Evolutionary conservation across 768 basidiomycete species (phyloP).

Genomic region (Suillus subluteus): DNA sequence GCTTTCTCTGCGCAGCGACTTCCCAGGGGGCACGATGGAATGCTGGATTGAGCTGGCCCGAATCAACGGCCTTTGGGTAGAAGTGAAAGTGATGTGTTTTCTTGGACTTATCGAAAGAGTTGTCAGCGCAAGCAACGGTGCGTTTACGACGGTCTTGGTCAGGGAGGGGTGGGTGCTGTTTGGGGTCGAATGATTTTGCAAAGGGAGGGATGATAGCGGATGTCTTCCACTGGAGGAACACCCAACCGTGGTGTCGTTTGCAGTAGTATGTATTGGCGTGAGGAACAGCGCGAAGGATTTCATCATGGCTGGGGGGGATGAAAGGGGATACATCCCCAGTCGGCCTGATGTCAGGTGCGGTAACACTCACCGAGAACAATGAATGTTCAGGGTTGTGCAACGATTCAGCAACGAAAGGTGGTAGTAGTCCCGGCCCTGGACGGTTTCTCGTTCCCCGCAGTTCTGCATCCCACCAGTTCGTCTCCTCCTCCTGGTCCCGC

Average conservation of each 20-base stretch:
- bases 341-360: conserved; percentile 36
- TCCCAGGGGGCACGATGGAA: conserved; percentile 65
- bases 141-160: conserved; percentile 53
- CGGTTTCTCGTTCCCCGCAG: conserved; percentile 48
- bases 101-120: conserved; percentile 51
- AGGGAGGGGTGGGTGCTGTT: conserved; percentile 52
- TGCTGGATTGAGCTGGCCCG: conserved; percentile 67
- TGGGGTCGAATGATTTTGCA: conserved; percentile 52
- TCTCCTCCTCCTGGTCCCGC: conserved; percentile 61
- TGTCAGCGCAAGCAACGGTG: conserved; percentile 57
- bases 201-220: conserved; percentile 65
- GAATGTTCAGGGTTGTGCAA: conserved; percentile 77
- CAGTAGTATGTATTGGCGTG: conserved; percentile 87
- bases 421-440: conserved; percentile 73
- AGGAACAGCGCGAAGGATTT: conserved; percentile 70
- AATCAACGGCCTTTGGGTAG: conserved; percentile 71
- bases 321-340: conserved; percentile 18
- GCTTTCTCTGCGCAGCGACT: conserved; percentile 49
- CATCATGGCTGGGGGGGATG: conserved; percentile 56
- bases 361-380: conserved; percentile 61
- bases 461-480: conserved; percentile 68
- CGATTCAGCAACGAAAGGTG: conserved; percentile 66
- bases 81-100: conserved; percentile 83
- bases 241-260: conserved; percentile 82
- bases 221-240: conserved; percentile 71